Evolutionary conservation across 2,329 filamentous ascomycete genomes (phyloP).

Genomic region (Dactylellina cionopaga): DNA sequence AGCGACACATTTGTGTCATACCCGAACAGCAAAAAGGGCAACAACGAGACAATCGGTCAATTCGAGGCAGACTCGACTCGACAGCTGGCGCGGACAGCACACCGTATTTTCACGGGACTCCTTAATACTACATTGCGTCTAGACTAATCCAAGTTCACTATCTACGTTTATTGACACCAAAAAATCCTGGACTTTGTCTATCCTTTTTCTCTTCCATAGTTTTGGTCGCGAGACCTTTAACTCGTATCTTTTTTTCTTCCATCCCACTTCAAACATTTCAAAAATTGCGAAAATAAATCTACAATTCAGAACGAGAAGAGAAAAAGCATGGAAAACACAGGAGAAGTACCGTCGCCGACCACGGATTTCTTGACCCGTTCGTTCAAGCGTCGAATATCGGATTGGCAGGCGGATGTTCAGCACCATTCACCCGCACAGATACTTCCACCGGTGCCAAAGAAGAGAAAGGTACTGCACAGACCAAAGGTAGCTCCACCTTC

Average conservation of each 20-base stretch:
- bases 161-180: slow-evolving; percentile 4
- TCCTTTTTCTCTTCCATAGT: slow-evolving; percentile 2
- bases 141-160: neutral
- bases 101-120: slow-evolving; percentile 46
- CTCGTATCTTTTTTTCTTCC: neutral
- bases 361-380: slow-evolving; percentile 46
- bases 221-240: slow-evolving; percentile 18
- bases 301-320: neutral
- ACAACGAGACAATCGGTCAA: slow-evolving; percentile 27
- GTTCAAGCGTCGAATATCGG: slow-evolving; percentile 51
- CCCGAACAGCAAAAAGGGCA: slow-evolving; percentile 31
- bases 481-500: slow-evolving; percentile 41
- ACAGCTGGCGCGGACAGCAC: slow-evolving; percentile 38
- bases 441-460: slow-evolving; percentile 45
- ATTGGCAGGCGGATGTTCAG: slow-evolving; percentile 52
- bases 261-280: neutral
- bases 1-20: slow-evolving; percentile 53
- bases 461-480: slow-evolving; percentile 52
- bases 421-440: slow-evolving; percentile 26
- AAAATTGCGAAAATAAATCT: slow-evolving; percentile 9
- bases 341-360: slow-evolving; percentile 41
- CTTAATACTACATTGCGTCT: slow-evolving; percentile 27
- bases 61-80: slow-evolving; percentile 20
- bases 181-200: neutral
- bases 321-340: slow-evolving; percentile 22